Base-by-base conservation (phyloP, 805 yeast genomes). In the Lachancea waltii region DNA sequence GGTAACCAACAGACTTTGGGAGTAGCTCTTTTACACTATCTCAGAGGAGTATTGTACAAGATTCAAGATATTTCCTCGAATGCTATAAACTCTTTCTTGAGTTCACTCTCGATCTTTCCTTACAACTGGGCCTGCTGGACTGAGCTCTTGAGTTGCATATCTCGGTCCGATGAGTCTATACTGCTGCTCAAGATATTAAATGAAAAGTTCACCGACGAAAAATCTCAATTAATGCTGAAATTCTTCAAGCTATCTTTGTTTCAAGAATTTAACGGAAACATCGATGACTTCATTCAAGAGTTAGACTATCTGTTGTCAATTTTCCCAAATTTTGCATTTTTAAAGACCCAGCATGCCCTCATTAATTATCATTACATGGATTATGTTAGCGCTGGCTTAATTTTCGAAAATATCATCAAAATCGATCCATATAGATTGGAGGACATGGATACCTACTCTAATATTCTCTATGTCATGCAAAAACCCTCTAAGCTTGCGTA, bases 121-220 rank as follows among this genome's bases (percentile, higher is more conserved):
- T 83, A 71, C 58, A 90, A 90, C 58, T 92, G 98, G 98, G 75
- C 89, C 38, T 82, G 92, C 42, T 92, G 97, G 97, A 69, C 72
- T 41, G 97, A 90, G 54, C 65, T 92, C 27, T 64, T 77, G 9
- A 65, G 75, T 3, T 76, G 85, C 37, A 62, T 85, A 20, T 60
- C 73, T 6, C 70, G 76, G 21, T 69, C 77, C 38, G 82, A 80
- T 43, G 84, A 82, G 38, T 81, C 85, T 0, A 64, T 33, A 48
- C 51, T 37, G 51, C 71, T 44, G 45, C 68, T 29, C 53, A 63
- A 44, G 60, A 65, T 46, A 54, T 70, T 45, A 56, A 65, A 48
- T 23, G 58, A 54, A 15, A 50, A 51, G 17, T 48, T 58, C 26
- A 51, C 38, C 23, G 16, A 22, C 10, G 39, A 35, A 10, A 35